Evolutionary conservation across 169 alveolate species (phyloP).

Genomic region (Blepharisma undulans): DNA sequence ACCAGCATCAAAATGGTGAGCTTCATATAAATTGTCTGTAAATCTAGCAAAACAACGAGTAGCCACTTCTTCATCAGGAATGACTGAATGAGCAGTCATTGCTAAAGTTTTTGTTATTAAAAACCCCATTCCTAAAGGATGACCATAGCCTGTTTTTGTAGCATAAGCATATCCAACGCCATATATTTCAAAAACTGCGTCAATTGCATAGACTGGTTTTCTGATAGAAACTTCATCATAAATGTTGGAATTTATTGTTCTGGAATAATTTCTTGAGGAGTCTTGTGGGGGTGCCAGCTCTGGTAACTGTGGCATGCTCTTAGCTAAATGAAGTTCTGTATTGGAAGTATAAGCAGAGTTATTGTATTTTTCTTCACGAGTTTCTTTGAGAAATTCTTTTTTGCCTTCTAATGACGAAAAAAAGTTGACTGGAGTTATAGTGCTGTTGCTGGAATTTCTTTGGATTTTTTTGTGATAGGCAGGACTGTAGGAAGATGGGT

Average conservation of each 20-base stretch:
- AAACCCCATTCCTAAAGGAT: constrained; percentile 27
- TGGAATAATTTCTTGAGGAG: background rate
- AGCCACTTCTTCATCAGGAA: constrained; percentile 19
- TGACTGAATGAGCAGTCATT: constrained; percentile 21
- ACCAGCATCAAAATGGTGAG: background rate
- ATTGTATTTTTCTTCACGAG: background rate
- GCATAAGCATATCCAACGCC: constrained; percentile 19
- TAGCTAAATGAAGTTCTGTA: background rate
- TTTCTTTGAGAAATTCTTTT: background rate
- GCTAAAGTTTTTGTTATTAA: constrained; percentile 4
- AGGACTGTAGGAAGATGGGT: background rate
- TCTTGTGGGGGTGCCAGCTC: background rate
- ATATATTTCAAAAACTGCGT: constrained; percentile 19
- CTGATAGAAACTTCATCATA: background rate
- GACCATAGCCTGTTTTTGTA: constrained; percentile 1
- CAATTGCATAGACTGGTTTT: background rate
- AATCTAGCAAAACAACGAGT: background rate
- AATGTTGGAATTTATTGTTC: background rate
- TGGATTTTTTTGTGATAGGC: background rate
- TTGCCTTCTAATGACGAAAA: background rate
- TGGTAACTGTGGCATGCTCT: background rate
- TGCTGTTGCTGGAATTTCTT: background rate
- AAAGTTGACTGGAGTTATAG: background rate
- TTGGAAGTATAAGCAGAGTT: background rate
- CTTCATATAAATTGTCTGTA: background rate